Base-by-base conservation (phyloP, 2,329 filamentous ascomycete genomes). In the Clonostachys solani region DNA sequence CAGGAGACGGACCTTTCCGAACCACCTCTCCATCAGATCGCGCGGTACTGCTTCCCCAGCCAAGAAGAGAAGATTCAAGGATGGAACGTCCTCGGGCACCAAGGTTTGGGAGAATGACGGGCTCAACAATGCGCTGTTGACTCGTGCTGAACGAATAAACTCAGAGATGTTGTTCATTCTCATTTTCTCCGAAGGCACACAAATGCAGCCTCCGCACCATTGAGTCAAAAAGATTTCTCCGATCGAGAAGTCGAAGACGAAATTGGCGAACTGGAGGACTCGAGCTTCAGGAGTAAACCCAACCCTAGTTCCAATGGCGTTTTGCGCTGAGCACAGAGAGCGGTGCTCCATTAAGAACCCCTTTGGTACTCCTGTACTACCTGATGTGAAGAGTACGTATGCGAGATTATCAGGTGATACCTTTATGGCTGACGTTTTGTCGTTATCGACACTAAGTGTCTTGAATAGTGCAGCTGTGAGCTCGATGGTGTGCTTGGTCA, bases 231-330 rank as follows among this genome's bases (percentile, higher is more conserved):
- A 40, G 5, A 59, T 56, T 23, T 60, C 56, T 2, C 45, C 45
- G 12, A 80, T 58, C 38, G 67, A 70, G 2, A 68, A 68, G 47
- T 81, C 75, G 42, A 79, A 80, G 2, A 70, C 72, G 52, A 73
- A 76, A 7, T 68, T 69, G 6, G 73, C 71, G 47, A 75, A 76
- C 47, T 78, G 74, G 41, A 81, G 50, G 6, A 81, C 72, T 4
- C 83, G 71, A 6, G 78, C 77, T 9, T 18, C n/a, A n/a, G 34
- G 43, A 16, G 45, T 50, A 17, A 65, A 13, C 34, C 19, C 33
- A 5, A 40, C 33, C 33, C n/a, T 15, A 12, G 29, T 42, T 40
- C 18, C 45, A 15, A 12, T 46, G 45, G 33, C 45, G 29, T 12
- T 12, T 18, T 15, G 33, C 8, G 23, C 29, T 15, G 17, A 36